phyloP scores from a whole-genome alignment of 306 rosid genomes.

The Ceratonia siliqua region DNA sequence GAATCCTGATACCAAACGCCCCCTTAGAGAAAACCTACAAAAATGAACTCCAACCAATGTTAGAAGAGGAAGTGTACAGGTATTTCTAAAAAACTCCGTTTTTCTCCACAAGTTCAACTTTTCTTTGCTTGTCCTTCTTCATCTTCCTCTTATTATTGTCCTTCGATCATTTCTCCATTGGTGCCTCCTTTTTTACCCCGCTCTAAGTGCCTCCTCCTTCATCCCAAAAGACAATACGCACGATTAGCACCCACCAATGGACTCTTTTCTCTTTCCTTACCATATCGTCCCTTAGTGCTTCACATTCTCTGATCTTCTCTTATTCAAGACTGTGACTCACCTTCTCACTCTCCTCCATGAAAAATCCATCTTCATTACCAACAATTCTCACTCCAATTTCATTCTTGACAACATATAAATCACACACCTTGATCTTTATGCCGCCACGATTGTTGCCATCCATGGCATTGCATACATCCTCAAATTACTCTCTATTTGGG shows the following conservation, averaged over 20 bases:
- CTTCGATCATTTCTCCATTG: too few relatives aligned
- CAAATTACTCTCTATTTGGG: constrained; percentile 49
- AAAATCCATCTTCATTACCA: constrained; percentile 52
- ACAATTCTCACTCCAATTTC: constrained; percentile 51
- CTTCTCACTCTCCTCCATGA: constrained; percentile 72
- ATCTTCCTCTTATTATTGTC: too few relatives aligned
- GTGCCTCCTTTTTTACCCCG: too few relatives aligned
- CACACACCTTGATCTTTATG: constrained; percentile 57
- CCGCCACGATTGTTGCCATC: constrained; percentile 44
- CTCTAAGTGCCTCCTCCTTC: constrained; percentile 63
- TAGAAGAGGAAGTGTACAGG: too few relatives aligned
- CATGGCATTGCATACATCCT: constrained; percentile 54
- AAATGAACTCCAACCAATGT: too few relatives aligned
- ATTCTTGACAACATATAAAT: constrained; percentile 45
- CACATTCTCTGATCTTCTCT: constrained; percentile 58
- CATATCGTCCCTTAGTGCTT: constrained; percentile 74
- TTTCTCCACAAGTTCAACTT: too few relatives aligned
- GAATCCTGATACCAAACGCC: too few relatives aligned
- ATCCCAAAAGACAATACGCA: constrained; percentile 46
- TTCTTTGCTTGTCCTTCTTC: too few relatives aligned
- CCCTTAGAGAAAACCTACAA: too few relatives aligned
- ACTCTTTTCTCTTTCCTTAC: constrained; percentile 57
- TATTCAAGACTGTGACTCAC: constrained; percentile 43
- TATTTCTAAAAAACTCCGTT: too few relatives aligned
- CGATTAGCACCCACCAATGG: background rate